Evolutionary conservation across 352 stramenopile genomes (phyloP), one percentile per base, ranked within the genome.

Genomic region (Globisporangium irregulare): DNA sequence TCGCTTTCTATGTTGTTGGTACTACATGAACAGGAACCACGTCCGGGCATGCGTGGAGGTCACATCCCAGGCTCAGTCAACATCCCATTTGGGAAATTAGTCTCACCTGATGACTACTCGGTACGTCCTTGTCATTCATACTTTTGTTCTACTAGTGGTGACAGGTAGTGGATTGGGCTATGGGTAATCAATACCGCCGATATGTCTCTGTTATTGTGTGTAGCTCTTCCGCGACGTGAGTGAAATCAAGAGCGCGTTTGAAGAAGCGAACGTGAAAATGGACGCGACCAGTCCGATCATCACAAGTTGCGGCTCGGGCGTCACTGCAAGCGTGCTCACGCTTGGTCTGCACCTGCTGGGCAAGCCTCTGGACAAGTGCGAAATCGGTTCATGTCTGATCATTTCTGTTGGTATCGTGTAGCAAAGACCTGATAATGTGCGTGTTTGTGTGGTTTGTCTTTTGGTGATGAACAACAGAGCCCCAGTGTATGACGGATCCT

Each of bases 1-100:
- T 48, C 12, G 6, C 25, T 25, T 4, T 38, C 1, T 10, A 51
- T 60, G 1, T 38, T 62, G 9, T 34, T 41, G 20, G 9, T n/a
- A 20, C 59, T 24, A 51, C 24, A 29, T 46, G 4, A 32, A 32
- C 55, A 94, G 87, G 96, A 99, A 68, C 96, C 95, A 20, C 86
- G 96, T 41, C 81, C 89, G 14, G 93, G 94, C 36, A 87, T 98
- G 75, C 81, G 93, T 54, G 77, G 87, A 22, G 96, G 96, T 1
- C 96, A 98, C 70, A 98, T 98, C 72, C 95, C 96, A 18, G 84
- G 84, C 10, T 79, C 93, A 10, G 64, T 96, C 14, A 98, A 98
- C 71, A 75, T 98, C 0, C 95, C 94, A 0, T 98, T 98, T 70
- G 70, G 66, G 7, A 92, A 93, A 62, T 51, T 98, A 41, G 83